Evolutionary conservation across 768 basidiomycete species (phyloP).

Genomic region (Piloderma croceum): DNA sequence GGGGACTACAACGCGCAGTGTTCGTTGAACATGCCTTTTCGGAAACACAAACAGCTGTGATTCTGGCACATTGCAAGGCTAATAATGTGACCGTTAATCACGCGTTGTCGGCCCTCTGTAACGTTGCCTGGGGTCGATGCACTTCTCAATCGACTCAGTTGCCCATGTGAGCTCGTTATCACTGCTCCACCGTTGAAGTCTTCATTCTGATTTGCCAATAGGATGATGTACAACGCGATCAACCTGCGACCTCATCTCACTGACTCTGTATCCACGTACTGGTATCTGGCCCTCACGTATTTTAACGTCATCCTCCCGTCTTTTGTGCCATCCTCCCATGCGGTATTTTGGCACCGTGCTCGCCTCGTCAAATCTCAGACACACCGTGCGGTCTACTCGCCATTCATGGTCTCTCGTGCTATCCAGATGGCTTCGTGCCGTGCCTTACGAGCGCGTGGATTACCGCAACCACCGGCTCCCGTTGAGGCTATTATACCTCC

Average conservation of each 20-base stretch:
- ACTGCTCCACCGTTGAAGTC: too few species aligned
- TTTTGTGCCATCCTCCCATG: conserved; percentile 10
- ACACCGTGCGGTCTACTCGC: conserved; percentile 9
- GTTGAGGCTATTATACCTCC: background rate
- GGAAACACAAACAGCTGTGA: conserved; percentile 9
- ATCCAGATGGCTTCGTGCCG: conserved; percentile 11
- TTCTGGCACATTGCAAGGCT: conserved; percentile 13
- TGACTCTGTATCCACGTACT: conserved; percentile 9
- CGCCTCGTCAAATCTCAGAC: conserved; percentile 13
- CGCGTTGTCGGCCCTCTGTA: conserved; percentile 13
- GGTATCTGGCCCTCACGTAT: conserved; percentile 20
- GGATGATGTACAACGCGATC: conserved; percentile 17
- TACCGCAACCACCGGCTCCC: conserved; percentile 5
- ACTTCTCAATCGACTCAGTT: background rate
- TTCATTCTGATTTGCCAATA: too few species aligned
- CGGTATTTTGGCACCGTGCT: conserved; percentile 17
- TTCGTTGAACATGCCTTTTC: too few species aligned
- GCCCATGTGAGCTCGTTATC: conserved; percentile 3
- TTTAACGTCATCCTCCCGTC: conserved; percentile 16
- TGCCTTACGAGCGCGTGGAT: conserved; percentile 6
- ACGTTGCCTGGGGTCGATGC: conserved; percentile 16
- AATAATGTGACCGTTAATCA: conserved; percentile 12
- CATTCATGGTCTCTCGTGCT: conserved; percentile 13
- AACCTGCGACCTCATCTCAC: conserved; percentile 13
- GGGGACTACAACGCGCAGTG: too few species aligned